Percentiles rank a stretch among this genome's conserved stretches.
These are phyloP conservation scores for Trametes villosa DNA, from an alignment of 768 basidiomycete species.

Conservation along the genomic window DNA sequence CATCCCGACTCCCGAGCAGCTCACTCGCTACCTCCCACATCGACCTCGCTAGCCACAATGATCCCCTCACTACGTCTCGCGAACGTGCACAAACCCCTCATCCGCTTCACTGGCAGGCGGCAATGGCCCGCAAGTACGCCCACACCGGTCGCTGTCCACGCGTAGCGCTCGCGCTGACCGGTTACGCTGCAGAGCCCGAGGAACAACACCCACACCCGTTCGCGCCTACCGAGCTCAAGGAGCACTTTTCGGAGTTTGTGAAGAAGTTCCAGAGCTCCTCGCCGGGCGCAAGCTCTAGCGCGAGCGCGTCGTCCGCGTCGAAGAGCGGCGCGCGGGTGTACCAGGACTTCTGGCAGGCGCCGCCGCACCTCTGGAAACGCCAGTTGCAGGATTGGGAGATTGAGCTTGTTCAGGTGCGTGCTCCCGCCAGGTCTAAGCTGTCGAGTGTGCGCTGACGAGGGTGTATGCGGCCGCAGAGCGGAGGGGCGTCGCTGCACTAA, in stretches of 20 bases:
- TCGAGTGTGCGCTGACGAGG: not conserved
- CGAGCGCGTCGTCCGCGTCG: not conserved
- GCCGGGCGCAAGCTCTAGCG: not conserved
- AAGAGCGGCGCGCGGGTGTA: slow-evolving; percentile 22
- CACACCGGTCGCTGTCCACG: not conserved
- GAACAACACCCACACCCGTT: slow-evolving; percentile 35
- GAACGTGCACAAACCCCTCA: slow-evolving; percentile 33
- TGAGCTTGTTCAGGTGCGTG: slow-evolving; percentile 33
- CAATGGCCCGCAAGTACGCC: slow-evolving; percentile 34
- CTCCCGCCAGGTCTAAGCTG: no score
- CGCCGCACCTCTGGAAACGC: slow-evolving; percentile 29
- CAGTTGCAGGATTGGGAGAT: slow-evolving; percentile 36
- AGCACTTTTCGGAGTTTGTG: slow-evolving; percentile 33
- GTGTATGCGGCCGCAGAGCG: slow-evolving; percentile 2
- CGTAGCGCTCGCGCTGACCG: slow-evolving; percentile 1
- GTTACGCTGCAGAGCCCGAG: slow-evolving; percentile 27
- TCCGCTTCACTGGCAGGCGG: slow-evolving; percentile 36
- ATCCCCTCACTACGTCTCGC: slow-evolving; percentile 31
- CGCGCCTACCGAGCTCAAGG: slow-evolving; percentile 34
- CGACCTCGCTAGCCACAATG: slow-evolving; percentile 26
- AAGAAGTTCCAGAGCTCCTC: slow-evolving; percentile 30
- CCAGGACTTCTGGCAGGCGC: slow-evolving; percentile 37
- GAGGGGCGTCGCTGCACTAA: slow-evolving; percentile 19
- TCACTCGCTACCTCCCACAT: slow-evolving; percentile 11
- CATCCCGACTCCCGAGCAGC: not conserved